Base-by-base conservation (phyloP, 106 monocot genomes). In the Apostasia shenzhenica region DNA sequence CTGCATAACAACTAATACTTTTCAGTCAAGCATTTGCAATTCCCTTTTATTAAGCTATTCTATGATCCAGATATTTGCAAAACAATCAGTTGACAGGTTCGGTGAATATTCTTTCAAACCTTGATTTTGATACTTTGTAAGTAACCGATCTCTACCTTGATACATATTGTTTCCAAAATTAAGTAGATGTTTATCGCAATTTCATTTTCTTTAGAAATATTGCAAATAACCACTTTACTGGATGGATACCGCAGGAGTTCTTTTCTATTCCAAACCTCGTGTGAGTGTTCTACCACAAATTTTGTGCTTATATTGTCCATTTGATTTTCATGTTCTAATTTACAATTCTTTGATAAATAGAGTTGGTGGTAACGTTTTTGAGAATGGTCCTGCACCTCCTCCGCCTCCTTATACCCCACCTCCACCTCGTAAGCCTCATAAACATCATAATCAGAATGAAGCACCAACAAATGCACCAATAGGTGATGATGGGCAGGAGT, bases 71-170 rank as follows among this genome's bases (percentile, higher is more conserved):
- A 59, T 89, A 81, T 63, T 70, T 97, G 76, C 82, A 97, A 78
- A 72, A 92, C 72, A 97, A 97, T 84, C 89, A 87, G 61, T 74
- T 97, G 42, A 87, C 82, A 14, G 95, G 95, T 40, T 48, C 84
- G 70, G 78, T 97, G 45, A 74, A 92, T 76, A 41, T 89, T 76
- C 86, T 97, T 57, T 40, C 81, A n/a, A 81, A 61, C 58, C 95
- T 97, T 57, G 54, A 61, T 71, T 78, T 97, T 60, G 76, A 67
- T 50, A 81, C 83, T 51, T 75, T 97, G 95, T 97, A 81, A 85
- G 95, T 75, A 43, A 5, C 49, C 45, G 14, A 12, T 70, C 3
- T 70, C 37, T 51, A 58, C 11, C 39, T 8, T 70, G 3, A 70
- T 5, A 45, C 10, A 3, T 53, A 7, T 74, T 59, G 26, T 40